Percentiles rank a stretch among this genome's conserved stretches.
phyloP scores from a whole-genome alignment of 345 rosid genomes.

The Geranium rotundifolium region DNA sequence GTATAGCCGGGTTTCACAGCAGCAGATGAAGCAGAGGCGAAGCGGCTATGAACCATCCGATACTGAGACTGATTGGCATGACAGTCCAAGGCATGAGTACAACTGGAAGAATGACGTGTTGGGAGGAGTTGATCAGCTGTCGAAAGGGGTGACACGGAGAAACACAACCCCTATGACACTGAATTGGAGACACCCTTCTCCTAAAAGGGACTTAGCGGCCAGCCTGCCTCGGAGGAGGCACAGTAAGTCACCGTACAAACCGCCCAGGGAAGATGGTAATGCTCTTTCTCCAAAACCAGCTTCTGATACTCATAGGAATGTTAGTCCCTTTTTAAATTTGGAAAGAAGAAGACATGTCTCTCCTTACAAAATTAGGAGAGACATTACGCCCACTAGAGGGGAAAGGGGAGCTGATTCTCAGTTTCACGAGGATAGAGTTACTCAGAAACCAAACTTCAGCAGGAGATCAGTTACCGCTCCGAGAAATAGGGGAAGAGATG shows the following conservation, averaged over 20 bases:
- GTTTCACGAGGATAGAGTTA: no score
- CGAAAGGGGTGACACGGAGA: slow-evolving; percentile 7
- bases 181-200: not conserved
- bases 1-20: slow-evolving; percentile 6
- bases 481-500: slow-evolving; percentile 21
- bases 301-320: slow-evolving; percentile 13
- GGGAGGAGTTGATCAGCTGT: no score
- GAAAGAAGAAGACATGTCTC: slow-evolving; percentile 21
- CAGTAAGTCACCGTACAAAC: slow-evolving; percentile 37
- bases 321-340: slow-evolving; percentile 20
- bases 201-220: no score
- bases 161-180: slow-evolving; percentile 21
- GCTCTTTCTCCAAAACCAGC: not conserved
- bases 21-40: slow-evolving; percentile 17
- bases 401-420: no score
- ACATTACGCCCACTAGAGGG: no score
- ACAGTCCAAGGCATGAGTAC: slow-evolving; percentile 23
- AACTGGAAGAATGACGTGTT: not conserved
- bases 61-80: slow-evolving; percentile 49
- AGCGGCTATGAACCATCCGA: slow-evolving; percentile 68
- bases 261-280: slow-evolving; percentile 11
- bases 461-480: slow-evolving; percentile 32
- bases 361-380: slow-evolving; percentile 12
- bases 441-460: slow-evolving; percentile 8
- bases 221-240: slow-evolving; percentile 17